phyloP scores from a whole-genome alignment of 1,284 basidiomycete species.

The Tilletiaria anomala region DNA sequence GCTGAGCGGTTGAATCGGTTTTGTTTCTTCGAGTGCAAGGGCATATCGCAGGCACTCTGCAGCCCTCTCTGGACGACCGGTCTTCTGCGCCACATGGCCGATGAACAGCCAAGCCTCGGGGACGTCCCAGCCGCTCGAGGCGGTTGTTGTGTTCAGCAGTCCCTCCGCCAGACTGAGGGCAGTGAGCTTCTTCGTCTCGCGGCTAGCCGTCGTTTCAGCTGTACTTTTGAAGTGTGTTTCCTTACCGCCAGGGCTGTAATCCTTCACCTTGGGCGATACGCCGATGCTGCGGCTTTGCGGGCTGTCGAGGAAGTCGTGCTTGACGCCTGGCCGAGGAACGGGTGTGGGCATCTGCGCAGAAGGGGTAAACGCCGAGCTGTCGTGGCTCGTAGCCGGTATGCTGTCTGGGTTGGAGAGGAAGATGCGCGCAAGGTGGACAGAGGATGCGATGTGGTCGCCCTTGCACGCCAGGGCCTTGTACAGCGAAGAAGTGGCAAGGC shows the following conservation, averaged over 20 bases:
- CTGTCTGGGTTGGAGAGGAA: conserved; percentile 17
- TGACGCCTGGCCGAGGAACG: no score
- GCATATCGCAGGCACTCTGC: conserved; percentile 29
- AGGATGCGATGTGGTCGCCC: conserved; percentile 20
- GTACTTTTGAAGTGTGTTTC: not conserved
- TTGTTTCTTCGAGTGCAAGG: conserved; percentile 19
- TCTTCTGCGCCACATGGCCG: conserved; percentile 17
- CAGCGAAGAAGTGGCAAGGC: conserved; percentile 27
- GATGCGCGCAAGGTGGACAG: conserved; percentile 30
- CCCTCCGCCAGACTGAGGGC: not conserved
- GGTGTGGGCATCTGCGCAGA: conserved; percentile 1
- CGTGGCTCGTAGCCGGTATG: conserved; percentile 10
- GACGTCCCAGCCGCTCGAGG: conserved; percentile 16
- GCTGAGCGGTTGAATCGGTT: conserved; percentile 4
- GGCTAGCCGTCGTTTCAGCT: not conserved
- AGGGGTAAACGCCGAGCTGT: not conserved
- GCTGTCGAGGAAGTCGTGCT: no score
- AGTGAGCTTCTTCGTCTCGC: not conserved
- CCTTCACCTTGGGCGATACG: conserved; percentile 1
- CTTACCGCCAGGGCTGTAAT: not conserved
- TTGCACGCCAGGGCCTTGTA: conserved; percentile 37
- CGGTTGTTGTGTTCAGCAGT: conserved; percentile 3
- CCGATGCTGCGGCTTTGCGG: not conserved
- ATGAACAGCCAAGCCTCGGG: conserved; percentile 36
- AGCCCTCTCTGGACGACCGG: conserved; percentile 11